phyloP scores from a whole-genome alignment of 371 early-diverging fungal genomes.

The Syncephalastrum racemosum region DNA sequence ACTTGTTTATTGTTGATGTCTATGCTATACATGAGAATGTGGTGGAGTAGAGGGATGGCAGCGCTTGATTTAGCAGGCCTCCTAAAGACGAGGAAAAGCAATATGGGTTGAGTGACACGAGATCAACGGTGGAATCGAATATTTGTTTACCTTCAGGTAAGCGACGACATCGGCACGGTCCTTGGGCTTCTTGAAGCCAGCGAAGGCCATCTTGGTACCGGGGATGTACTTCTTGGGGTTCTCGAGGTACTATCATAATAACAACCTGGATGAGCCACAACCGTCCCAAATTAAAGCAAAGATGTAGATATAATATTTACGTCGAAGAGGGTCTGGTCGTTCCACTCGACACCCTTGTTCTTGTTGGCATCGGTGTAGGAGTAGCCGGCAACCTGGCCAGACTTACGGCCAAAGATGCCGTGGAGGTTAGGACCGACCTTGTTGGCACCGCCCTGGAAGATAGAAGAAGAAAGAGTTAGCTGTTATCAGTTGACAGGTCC shows the following conservation, averaged over 20 bases:
- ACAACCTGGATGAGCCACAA: background rate
- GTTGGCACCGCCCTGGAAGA: conserved; percentile 61
- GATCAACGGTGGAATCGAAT: background rate
- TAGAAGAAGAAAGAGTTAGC: conserved; percentile 3
- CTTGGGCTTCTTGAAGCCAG: conserved; percentile 97
- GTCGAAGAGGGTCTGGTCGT: conserved; percentile 82
- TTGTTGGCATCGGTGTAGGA: conserved; percentile 94
- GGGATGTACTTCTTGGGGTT: conserved; percentile 98
- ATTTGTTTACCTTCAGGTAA: conserved; percentile 74
- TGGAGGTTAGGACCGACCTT: conserved; percentile 97
- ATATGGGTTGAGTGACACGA: conserved; percentile 17
- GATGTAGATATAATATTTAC: conserved; percentile 10
- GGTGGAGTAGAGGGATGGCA: too few species aligned
- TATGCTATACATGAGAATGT: too few species aligned
- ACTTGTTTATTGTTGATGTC: too few species aligned
- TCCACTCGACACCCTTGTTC: conserved; percentile 86
- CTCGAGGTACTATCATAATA: conserved; percentile 66
- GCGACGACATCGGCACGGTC: conserved; percentile 88
- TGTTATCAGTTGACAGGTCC: background rate
- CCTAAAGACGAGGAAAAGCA: background rate
- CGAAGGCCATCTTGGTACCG: conserved; percentile 98
- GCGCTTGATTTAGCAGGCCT: background rate
- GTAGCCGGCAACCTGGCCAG: conserved; percentile 87
- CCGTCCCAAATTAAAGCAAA: background rate
- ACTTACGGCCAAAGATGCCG: conserved; percentile 89